Base-by-base conservation (phyloP, 768 basidiomycete species). In the Mycena capillaripes region DNA sequence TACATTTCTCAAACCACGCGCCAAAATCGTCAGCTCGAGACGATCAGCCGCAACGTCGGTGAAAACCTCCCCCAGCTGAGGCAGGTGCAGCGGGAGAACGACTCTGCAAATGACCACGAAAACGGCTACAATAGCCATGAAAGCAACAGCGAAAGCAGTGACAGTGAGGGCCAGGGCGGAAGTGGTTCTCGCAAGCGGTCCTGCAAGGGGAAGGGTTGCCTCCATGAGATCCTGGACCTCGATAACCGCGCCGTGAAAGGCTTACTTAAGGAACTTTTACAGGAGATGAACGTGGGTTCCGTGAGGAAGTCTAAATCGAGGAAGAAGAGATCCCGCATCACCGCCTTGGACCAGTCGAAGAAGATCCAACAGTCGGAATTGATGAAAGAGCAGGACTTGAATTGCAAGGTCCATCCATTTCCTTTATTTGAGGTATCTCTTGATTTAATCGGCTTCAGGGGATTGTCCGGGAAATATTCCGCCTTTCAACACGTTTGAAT, bases 361-460 rank as follows among this genome's bases (percentile, higher is more conserved):
- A 25, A 59, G 40, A 29, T 7, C 3, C 58, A 59, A 21, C 58
- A 59, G 58, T 16, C 23, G 8, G 2, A 25, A 16, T 2, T 59
- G 58, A 59, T 38, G 23, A 59, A 16, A 38, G 38, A 40, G 40
- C 23, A 59, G 12, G 58, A 59, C 40, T 42, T 40, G 58, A 42
- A 59, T 42, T 59, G 58, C 38, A 59, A 59, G 58, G 58, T 38
- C 27, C 5, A 38, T 59, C 38, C 58, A 42, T 38, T 42, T 36
- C 25, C 40, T 14, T 59, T 59, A 23, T 25, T 59, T 19, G 16
- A 57, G 36, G 36, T n/a, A 14, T 23, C 10, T 17, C 56, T 32
- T 42, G 36, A 9, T 8, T 16, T 32, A 38, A 57, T 57, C 27
- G 56, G 21, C 36, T 57, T 57, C 56, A 57, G 56, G 12, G n/a